phyloP scores from a whole-genome alignment of 306 rosid genomes.

The Ochetophila trinervis region DNA sequence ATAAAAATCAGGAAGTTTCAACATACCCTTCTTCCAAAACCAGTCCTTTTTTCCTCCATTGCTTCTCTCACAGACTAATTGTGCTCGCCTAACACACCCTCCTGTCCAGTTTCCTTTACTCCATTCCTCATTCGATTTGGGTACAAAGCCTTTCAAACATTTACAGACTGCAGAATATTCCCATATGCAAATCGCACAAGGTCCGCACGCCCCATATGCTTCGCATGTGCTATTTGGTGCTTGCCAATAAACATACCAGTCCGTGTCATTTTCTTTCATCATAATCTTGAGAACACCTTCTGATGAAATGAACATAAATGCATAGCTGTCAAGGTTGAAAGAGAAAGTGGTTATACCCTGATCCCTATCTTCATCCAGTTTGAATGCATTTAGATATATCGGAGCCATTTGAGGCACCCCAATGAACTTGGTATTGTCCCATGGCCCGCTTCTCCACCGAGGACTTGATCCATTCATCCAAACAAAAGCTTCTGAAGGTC shows the following conservation, averaged over 20 bases:
- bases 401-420: constrained; percentile 36
- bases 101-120: constrained; percentile 16
- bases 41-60: constrained; percentile 1
- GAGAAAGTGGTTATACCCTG: constrained; percentile 24
- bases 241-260: background rate
- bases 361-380: constrained; percentile 16
- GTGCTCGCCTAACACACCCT: constrained; percentile 14
- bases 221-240: constrained; percentile 1
- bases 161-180: background rate
- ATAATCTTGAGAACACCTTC: constrained; percentile 13
- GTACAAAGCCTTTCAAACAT: constrained; percentile 22
- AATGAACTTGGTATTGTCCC: constrained; percentile 43
- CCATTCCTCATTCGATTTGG: constrained; percentile 9
- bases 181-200: constrained; percentile 14
- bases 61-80: constrained; percentile 16
- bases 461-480: constrained; percentile 37
- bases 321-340: background rate
- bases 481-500: constrained; percentile 34
- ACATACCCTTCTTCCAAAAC: background rate
- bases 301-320: constrained; percentile 15
- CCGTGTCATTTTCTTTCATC: background rate
- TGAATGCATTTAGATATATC: constrained; percentile 27
- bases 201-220: constrained; percentile 11
- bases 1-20: constrained; percentile 25
- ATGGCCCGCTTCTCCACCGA: constrained; percentile 52